A percentile compares a stretch with the other conserved stretches of the same genome.
These are phyloP conservation scores for Clonostachys rosea DNA, from an alignment of 2,329 filamentous ascomycete species.

Conservation along the genomic window DNA sequence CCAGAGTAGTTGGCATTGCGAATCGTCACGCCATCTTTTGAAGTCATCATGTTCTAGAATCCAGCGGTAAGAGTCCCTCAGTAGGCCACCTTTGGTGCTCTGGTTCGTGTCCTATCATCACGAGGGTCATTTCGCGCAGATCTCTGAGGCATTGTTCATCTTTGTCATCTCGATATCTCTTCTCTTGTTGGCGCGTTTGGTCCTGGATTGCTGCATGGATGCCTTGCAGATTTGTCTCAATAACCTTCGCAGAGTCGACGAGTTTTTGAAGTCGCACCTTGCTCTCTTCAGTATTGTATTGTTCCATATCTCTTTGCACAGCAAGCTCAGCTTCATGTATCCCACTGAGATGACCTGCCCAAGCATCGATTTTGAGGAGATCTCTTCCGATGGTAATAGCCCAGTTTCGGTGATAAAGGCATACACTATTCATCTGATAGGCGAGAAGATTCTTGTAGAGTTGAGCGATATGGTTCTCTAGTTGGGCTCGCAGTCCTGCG, in stretches of 20 bases:
- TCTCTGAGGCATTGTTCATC: background rate
- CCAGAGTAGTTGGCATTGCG: conserved; percentile 23
- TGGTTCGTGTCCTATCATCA: conserved; percentile 7
- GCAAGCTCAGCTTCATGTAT: conserved; percentile 18
- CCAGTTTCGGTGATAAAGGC: conserved; percentile 22
- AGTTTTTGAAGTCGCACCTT: conserved; percentile 2
- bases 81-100: conserved; percentile 21
- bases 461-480: conserved; percentile 18
- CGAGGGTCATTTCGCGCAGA: conserved; percentile 2
- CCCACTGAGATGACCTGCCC: conserved; percentile 17
- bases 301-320: conserved; percentile 4
- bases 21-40: conserved; percentile 4
- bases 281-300: conserved; percentile 8
- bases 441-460: conserved; percentile 30
- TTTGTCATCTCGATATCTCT: conserved; percentile 1
- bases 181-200: conserved; percentile 5
- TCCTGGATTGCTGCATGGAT: conserved; percentile 6
- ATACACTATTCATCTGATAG: conserved; percentile 34
- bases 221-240: background rate
- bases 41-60: conserved; percentile 19
- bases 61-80: conserved; percentile 24
- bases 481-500: conserved; percentile 7
- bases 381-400: conserved; percentile 16
- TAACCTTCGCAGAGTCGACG: conserved; percentile 1
- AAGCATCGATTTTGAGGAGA: conserved; percentile 22